phyloP scores from a whole-genome alignment of 2,329 filamentous ascomycete genomes.

The Sporothrix sp. region DNA sequence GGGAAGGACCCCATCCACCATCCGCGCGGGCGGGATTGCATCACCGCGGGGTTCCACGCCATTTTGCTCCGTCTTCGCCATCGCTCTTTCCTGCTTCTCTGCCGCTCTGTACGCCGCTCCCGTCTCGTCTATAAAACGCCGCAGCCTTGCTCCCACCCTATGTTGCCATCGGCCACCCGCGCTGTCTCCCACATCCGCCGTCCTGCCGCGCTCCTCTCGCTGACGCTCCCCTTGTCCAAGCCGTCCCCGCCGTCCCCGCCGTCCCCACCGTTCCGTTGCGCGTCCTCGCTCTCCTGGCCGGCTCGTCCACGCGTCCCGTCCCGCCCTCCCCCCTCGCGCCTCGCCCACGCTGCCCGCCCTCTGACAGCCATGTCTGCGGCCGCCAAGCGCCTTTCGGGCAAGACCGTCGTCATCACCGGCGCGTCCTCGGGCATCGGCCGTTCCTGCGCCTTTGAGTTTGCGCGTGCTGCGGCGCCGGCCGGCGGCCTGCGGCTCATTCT shows the following conservation, averaged over 20 bases:
- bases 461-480: constrained; percentile 62
- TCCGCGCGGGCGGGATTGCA: constrained; percentile 1
- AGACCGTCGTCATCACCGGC: constrained; percentile 85
- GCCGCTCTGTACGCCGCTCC: not conserved
- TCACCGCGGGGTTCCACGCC: constrained; percentile 11
- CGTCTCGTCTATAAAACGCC: no score
- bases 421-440: constrained; percentile 88
- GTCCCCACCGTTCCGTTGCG: no score
- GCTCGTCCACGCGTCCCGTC: not conserved
- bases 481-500: constrained; percentile 67
- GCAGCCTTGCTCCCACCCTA: not conserved
- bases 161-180: constrained; percentile 12
- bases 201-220: not conserved
- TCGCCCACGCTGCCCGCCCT: not conserved
- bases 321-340: not conserved
- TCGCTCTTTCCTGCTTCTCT: not conserved
- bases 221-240: not conserved
- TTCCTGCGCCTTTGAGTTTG: constrained; percentile 81
- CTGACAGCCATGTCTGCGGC: constrained; percentile 17
- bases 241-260: no score
- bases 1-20: no score
- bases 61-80: not conserved
- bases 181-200: not conserved
- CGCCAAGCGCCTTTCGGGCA: constrained; percentile 79
- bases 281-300: not conserved